Base-by-base conservation (phyloP, 176 grass and related monocot species). In the Rhynchospora tenuis region DNA sequence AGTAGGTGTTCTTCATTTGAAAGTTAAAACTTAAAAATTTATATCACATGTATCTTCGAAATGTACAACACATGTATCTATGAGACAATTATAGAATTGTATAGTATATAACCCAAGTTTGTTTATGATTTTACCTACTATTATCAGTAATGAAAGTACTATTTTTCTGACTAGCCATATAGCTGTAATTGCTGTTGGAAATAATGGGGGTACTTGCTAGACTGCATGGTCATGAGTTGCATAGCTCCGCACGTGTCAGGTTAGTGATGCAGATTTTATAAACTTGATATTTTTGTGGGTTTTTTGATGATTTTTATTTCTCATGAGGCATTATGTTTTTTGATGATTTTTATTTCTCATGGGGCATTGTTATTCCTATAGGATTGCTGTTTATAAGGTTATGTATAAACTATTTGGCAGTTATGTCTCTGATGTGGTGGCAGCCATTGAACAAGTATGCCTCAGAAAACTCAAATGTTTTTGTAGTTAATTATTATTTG, bases 191-290 rank as follows among this genome's bases (percentile, higher is more conserved):
- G 96, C 96, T 90, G 96, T 93, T 84, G 96, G 96, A 82, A 98
- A 98, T 65, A 98, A 98, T 62, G n/a, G 96, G 93, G 15, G 87
- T 98, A 65, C 93, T 89, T 0, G 96, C 95, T 56, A 90, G 89
- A 86, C 92, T 98, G 88, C 96, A 98, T 86, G 96, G 96, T 28
- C 55, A 90, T 26, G 91, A 98, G 84, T 98, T 95, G 96, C 60
- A 98, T 98, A 93, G 96, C 96, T 76, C 96, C 96, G 64, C n/a
- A n/a, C 93, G 93, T 81, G 96, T 93, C 70, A 95, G 96, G 96
- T 98, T 24, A 85, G 73, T 23, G 26, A 79, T 59, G 23, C 79
- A 68, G 2, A 74, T 72, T 51, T 65, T 15, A 63, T 62, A 43
- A 20, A 65, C 57, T 86, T 26, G 17, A 45, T 59, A 84, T 72